phyloP scores from a whole-genome alignment of 2,329 filamentous ascomycete genomes.

The Plenodomus tracheiphilus region DNA sequence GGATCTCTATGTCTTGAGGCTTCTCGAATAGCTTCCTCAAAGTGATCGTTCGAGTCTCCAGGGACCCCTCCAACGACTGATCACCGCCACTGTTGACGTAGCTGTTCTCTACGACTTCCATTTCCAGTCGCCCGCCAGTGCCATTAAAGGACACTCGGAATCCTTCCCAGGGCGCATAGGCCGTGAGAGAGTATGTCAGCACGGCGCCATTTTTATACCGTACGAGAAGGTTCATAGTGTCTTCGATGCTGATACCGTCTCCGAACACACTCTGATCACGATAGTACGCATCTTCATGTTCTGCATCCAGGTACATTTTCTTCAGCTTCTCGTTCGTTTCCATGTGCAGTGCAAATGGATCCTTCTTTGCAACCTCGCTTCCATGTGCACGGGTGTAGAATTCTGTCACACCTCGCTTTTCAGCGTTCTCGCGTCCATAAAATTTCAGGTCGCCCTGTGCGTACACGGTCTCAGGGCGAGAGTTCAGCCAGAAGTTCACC shows the following conservation, averaged over 20 bases:
- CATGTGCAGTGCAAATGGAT: conserved; percentile 64
- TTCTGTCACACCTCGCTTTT: conserved; percentile 54
- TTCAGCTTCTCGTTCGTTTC: conserved; percentile 58
- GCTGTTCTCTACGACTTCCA: conserved; percentile 65
- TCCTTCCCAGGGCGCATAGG: conserved; percentile 66
- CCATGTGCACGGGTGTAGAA: conserved; percentile 59
- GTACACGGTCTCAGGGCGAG: conserved; percentile 59
- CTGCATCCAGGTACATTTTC: conserved; percentile 63
- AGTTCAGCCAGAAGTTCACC: conserved; percentile 65
- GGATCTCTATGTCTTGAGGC: conserved; percentile 59
- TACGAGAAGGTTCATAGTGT: conserved; percentile 65
- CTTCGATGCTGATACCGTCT: conserved; percentile 67
- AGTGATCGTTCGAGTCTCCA: conserved; percentile 55
- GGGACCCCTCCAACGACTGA: conserved; percentile 57
- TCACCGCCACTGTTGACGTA: conserved; percentile 63
- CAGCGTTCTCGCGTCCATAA: conserved; percentile 65
- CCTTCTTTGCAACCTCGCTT: conserved; percentile 54
- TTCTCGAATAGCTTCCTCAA: conserved; percentile 61
- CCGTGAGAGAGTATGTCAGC: conserved; percentile 62
- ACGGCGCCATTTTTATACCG: conserved; percentile 60
- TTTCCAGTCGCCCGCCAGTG: conserved; percentile 61
- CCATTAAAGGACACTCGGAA: conserved; percentile 63
- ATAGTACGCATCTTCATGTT: conserved; percentile 65
- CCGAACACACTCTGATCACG: conserved; percentile 66
- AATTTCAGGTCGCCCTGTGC: conserved; percentile 63